Conservation (phyloP, 2,329 filamentous ascomycete species). For the Ophiobolus disseminans region DNA sequence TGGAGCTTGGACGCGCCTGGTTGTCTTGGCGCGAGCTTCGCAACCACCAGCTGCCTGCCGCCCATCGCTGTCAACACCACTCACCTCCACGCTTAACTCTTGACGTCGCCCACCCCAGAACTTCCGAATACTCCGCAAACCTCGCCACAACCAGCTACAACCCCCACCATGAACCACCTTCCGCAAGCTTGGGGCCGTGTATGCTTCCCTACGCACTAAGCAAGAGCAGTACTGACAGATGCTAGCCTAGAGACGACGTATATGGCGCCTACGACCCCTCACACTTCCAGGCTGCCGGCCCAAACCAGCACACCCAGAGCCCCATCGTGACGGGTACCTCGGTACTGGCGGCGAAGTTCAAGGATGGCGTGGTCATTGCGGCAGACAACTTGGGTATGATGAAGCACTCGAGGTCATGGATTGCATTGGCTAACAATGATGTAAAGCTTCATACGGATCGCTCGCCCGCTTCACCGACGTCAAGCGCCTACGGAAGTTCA, state of each 20-base stretch:
- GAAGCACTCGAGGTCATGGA: neutral
- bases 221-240: conserved; percentile 30
- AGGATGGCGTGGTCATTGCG: conserved; percentile 93
- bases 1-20: conserved; percentile 40
- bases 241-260: conserved; percentile 91
- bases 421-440: conserved; percentile 13
- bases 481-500: conserved; percentile 91
- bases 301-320: conserved; percentile 81
- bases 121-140: neutral
- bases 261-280: conserved; percentile 93
- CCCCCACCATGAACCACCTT: conserved; percentile 66
- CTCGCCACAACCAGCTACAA: conserved; percentile 1
- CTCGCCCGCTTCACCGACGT: conserved; percentile 94
- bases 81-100: conserved; percentile 26
- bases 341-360: conserved; percentile 93
- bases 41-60: conserved; percentile 40
- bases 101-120: conserved; percentile 5
- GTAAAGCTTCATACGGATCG: conserved; percentile 90
- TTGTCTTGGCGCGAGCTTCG: conserved; percentile 24
- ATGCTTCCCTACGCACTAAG: conserved; percentile 40
- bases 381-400: conserved; percentile 89
- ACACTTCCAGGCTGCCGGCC: conserved; percentile 75
- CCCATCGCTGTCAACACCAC: conserved; percentile 24
- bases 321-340: conserved; percentile 97
- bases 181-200: conserved; percentile 72